phyloP scores from a whole-genome alignment of 345 rosid genomes.

The Psidium friedrichsthalianum region DNA sequence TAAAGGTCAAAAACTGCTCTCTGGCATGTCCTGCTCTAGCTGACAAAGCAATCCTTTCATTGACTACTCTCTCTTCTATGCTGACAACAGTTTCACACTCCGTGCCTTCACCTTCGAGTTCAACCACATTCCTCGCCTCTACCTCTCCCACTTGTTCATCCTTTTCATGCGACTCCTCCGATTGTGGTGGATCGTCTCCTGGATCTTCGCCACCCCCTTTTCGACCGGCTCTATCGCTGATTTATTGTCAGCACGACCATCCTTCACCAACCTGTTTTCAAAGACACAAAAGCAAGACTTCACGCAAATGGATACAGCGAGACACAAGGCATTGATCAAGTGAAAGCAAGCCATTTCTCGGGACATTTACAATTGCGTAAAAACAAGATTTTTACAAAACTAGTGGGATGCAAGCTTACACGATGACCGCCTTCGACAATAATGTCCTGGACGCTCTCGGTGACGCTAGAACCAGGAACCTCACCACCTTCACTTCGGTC shows the following conservation, averaged over 20 bases:
- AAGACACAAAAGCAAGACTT: background rate
- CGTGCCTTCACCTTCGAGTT: background rate
- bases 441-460: constrained; percentile 78
- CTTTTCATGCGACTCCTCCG: constrained; percentile 13
- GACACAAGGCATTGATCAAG: background rate
- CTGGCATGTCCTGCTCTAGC: background rate
- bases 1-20: background rate
- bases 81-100: background rate
- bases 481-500: constrained; percentile 39
- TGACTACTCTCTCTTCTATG: background rate
- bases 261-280: constrained; percentile 56
- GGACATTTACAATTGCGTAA: background rate
- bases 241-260: constrained; percentile 79
- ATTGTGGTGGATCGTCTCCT: constrained; percentile 45
- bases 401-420: constrained; percentile 16
- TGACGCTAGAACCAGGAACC: constrained; percentile 70
- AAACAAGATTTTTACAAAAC: background rate
- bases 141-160: constrained; percentile 23
- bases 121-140: constrained; percentile 18
- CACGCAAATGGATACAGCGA: background rate
- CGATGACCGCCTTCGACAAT: constrained; percentile 71
- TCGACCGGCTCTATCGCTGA: constrained; percentile 82
- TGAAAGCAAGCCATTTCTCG: background rate
- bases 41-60: background rate
- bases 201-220: constrained; percentile 77